Evolutionary conservation across 2,329 filamentous ascomycete genomes (phyloP).

Genomic region (Beauveria medogensis): DNA sequence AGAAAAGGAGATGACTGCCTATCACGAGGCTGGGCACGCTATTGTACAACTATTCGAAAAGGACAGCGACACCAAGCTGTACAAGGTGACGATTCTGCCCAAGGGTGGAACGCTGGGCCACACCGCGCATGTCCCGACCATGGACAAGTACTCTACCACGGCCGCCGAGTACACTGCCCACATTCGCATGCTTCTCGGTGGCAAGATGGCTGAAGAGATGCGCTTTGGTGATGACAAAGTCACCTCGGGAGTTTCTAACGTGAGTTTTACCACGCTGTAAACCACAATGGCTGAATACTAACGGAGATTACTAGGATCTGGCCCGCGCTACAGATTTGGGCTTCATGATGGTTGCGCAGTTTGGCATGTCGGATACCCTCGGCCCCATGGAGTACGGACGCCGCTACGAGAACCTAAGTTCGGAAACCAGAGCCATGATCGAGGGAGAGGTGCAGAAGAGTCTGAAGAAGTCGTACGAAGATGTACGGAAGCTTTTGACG

Average conservation of each 20-base stretch:
- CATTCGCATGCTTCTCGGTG: conserved; percentile 76
- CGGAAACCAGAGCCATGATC: conserved; percentile 77
- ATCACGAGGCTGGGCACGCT: conserved; percentile 93
- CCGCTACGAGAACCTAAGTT: conserved; percentile 74
- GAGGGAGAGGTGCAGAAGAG: conserved; percentile 81
- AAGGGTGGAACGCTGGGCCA: conserved; percentile 80
- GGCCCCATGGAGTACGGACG: conserved; percentile 84
- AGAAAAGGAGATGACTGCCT: conserved; percentile 93
- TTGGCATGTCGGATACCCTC: conserved; percentile 81
- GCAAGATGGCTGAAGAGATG: conserved; percentile 85
- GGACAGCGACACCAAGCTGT: conserved; percentile 66
- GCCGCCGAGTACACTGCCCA: conserved; percentile 73
- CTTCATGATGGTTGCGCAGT: conserved; percentile 78
- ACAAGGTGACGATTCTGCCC: conserved; percentile 96
- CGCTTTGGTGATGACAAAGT: conserved; percentile 88
- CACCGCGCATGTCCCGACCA: conserved; percentile 79
- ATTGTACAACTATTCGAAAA: conserved; percentile 76
- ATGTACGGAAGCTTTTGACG: conserved; percentile 63
- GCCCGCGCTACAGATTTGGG: conserved; percentile 72
- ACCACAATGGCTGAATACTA: conserved; percentile 14
- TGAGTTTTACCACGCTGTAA: conserved; percentile 34
- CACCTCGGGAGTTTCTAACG: conserved; percentile 75
- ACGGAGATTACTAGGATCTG: conserved; percentile 57
- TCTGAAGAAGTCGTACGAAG: conserved; percentile 71
- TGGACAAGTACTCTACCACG: conserved; percentile 87